Conservation (phyloP, 768 basidiomycete species). For the Hericium rajendrae region DNA sequence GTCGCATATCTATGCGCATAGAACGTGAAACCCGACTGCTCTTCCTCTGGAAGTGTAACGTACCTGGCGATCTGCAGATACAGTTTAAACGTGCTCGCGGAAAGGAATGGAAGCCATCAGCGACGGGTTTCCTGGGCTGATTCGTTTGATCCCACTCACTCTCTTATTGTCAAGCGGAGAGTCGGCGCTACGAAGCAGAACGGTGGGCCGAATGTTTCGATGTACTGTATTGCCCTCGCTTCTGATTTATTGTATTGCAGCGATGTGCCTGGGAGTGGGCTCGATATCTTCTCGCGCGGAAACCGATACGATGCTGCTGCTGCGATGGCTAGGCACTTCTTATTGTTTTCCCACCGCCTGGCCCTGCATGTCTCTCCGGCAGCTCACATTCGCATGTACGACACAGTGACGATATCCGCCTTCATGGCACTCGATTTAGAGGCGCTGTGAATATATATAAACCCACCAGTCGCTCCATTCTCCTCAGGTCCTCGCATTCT, state of each 20-base stretch:
- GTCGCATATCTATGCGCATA: no score
- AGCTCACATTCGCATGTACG: background rate
- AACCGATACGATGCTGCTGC: background rate
- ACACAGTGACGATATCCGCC: background rate
- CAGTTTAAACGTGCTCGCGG: no score
- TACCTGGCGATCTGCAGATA: no score
- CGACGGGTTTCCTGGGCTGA: no score
- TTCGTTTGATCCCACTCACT: no score
- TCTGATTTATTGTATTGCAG: background rate
- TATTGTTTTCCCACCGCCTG: background rate
- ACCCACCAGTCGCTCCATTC: background rate
- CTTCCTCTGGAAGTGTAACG: no score
- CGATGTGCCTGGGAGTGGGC: no score
- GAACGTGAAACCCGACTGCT: no score
- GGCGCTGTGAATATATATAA: background rate
- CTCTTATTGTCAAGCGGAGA: no score
- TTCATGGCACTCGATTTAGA: background rate
- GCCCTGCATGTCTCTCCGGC: background rate
- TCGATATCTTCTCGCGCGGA: background rate
- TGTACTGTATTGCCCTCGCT: background rate
- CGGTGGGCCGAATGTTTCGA: no score
- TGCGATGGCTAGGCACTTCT: background rate
- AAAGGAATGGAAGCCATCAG: no score
- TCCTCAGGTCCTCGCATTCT: background rate
- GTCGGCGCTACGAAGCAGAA: no score